Conservation (phyloP, 768 basidiomycete genomes). For the Chalciporus piperatus region DNA sequence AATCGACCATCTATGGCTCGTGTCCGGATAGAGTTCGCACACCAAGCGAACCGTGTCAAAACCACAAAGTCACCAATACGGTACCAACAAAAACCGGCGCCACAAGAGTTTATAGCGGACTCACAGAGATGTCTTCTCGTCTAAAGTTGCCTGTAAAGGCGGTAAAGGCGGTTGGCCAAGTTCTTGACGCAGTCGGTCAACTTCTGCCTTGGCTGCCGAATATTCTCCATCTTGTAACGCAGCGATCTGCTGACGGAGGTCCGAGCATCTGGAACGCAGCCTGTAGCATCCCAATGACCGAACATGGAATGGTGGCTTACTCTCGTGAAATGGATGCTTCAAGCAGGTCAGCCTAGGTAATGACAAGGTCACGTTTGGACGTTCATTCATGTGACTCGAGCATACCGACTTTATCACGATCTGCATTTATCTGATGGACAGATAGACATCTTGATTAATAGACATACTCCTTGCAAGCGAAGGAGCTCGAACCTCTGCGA, state of each 20-base stretch:
- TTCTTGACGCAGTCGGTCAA: conserved; percentile 71
- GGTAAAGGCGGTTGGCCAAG: conserved; percentile 75
- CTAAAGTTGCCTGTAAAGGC: conserved; percentile 66
- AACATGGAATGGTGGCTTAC: conserved; percentile 37
- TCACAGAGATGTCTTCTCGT: conserved; percentile 62
- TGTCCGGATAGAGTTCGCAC: conserved; percentile 6
- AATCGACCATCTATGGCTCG: not conserved
- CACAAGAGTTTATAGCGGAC: conserved; percentile 24
- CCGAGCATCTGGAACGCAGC: conserved; percentile 47
- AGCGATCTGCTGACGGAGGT: conserved; percentile 66
- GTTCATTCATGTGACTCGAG: conserved; percentile 4
- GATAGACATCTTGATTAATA: conserved; percentile 12
- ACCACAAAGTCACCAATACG: conserved; percentile 1
- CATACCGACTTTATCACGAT: conserved; percentile 62
- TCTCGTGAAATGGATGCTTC: conserved; percentile 68
- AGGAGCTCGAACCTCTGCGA: conserved; percentile 58
- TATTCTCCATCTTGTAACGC: conserved; percentile 75
- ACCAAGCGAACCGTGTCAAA: not conserved
- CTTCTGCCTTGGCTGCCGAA: conserved; percentile 67
- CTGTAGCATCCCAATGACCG: conserved; percentile 8
- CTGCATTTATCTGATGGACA: conserved; percentile 64
- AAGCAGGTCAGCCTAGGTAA: conserved; percentile 57
- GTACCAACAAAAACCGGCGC: conserved; percentile 4
- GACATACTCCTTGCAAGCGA: conserved; percentile 1
- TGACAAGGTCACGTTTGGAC: conserved; percentile 3